Percentiles rank a stretch among this genome's conserved stretches.
Evolutionary conservation across 108 stramenopile species (phyloP).

Genomic region (Stephanodiscus minutulus): DNA sequence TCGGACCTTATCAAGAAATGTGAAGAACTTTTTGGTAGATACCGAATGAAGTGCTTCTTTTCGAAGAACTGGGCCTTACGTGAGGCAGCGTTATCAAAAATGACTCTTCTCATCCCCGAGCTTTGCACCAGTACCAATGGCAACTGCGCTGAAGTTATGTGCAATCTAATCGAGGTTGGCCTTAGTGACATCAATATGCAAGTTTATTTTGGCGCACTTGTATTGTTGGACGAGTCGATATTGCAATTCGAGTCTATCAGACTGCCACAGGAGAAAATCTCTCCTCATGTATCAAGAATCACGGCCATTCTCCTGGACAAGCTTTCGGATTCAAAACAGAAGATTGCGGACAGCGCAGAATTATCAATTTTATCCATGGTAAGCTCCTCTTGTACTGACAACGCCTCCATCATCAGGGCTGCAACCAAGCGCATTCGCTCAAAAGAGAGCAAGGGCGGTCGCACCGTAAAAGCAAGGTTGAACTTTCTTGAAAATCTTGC

Average conservation of each 20-base stretch:
- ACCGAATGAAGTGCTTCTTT: slow-evolving; percentile 54
- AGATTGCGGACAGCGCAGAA: slow-evolving; percentile 49
- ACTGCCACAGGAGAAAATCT: slow-evolving; percentile 20
- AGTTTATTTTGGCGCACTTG: slow-evolving; percentile 45
- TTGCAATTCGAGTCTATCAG: slow-evolving; percentile 32
- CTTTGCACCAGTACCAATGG: slow-evolving; percentile 23
- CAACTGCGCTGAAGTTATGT: slow-evolving; percentile 31
- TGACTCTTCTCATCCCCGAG: slow-evolving; percentile 44
- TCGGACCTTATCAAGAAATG: slow-evolving; percentile 43
- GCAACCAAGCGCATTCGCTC: slow-evolving; percentile 46
- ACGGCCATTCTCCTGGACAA: slow-evolving; percentile 35
- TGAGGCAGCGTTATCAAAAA: slow-evolving; percentile 57
- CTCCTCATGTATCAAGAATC: slow-evolving; percentile 31
- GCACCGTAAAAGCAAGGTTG: slow-evolving; percentile 30
- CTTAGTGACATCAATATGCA: slow-evolving; percentile 51
- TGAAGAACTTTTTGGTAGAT: slow-evolving; percentile 49
- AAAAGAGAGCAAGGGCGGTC: slow-evolving; percentile 40
- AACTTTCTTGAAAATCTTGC: slow-evolving; percentile 37
- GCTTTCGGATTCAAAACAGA: slow-evolving; percentile 43
- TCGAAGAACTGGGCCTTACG: slow-evolving; percentile 60
- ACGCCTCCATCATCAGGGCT: slow-evolving; percentile 15
- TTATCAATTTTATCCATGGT: slow-evolving; percentile 43
- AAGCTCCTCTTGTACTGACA: slow-evolving; percentile 25
- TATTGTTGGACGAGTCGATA: slow-evolving; percentile 49
- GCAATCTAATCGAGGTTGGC: slow-evolving; percentile 31